These are phyloP conservation scores for Auricularia cornea DNA, from an alignment of 768 basidiomycete species.

Conservation along the genomic window DNA sequence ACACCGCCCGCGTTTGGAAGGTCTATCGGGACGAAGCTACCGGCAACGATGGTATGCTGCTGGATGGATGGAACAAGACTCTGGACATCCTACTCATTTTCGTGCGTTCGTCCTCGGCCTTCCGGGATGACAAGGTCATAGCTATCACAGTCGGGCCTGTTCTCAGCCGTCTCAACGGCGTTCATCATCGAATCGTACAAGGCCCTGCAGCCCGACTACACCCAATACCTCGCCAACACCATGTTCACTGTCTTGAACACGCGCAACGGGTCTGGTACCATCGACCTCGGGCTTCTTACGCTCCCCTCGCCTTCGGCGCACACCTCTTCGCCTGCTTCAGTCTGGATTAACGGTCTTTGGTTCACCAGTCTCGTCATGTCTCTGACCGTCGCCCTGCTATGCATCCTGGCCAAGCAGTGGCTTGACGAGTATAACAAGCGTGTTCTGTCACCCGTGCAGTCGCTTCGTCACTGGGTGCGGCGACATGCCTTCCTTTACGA, in stretches of 20 bases:
- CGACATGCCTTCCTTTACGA: not conserved
- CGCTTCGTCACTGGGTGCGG: not conserved
- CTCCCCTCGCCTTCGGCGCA: not conserved
- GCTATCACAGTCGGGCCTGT: slow-evolving; percentile 7
- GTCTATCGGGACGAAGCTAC: slow-evolving; percentile 7
- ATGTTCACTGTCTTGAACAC: not conserved
- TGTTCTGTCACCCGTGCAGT: not conserved
- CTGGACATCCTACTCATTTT: slow-evolving; percentile 5
- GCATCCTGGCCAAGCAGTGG: not conserved
- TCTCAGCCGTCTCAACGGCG: slow-evolving; percentile 5
- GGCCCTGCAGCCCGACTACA: slow-evolving; percentile 6
- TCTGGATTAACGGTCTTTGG: slow-evolving; percentile 3
- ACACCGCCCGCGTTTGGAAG: slow-evolving; percentile 7
- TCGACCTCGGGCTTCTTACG: not conserved
- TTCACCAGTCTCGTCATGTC: slow-evolving; percentile 1
- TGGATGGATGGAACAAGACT: slow-evolving; percentile 4
- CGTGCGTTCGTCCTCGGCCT: not conserved
- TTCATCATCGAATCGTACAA: slow-evolving; percentile 12
- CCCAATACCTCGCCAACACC: not conserved
- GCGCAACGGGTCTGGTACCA: not conserved
- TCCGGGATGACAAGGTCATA: no score
- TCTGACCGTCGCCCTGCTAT: not conserved
- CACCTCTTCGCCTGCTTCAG: not conserved
- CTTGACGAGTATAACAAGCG: not conserved
- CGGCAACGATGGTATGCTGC: slow-evolving; percentile 2